These are phyloP conservation scores for Fusarium duplospermum DNA, from an alignment of 2,329 filamentous ascomycete species.

Conservation along the genomic window DNA sequence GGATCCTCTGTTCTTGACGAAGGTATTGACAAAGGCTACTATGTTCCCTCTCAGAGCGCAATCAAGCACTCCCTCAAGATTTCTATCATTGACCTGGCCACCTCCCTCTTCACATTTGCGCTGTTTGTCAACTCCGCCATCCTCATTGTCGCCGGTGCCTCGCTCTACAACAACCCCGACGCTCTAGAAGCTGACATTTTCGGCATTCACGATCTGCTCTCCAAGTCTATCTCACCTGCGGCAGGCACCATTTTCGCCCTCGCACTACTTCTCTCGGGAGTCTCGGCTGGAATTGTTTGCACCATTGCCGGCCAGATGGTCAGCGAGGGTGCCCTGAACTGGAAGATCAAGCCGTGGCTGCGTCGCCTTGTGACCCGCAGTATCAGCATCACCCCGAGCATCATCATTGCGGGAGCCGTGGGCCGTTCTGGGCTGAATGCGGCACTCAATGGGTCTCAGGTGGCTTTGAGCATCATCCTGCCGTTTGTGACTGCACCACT, in stretches of 20 bases:
- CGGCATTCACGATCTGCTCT: conserved; percentile 80
- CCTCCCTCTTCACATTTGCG: conserved; percentile 84
- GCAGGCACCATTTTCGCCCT: conserved; percentile 88
- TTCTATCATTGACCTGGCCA: conserved; percentile 75
- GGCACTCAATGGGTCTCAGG: conserved; percentile 81
- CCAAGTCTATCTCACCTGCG: conserved; percentile 74
- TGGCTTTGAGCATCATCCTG: conserved; percentile 80
- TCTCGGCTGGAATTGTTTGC: conserved; percentile 87
- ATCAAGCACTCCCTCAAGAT: conserved; percentile 80
- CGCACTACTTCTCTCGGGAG: conserved; percentile 81
- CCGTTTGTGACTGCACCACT: conserved; percentile 87
- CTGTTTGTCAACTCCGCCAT: conserved; percentile 88
- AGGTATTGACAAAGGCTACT: conserved; percentile 63
- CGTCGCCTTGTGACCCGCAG: conserved; percentile 80
- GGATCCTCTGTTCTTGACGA: background rate
- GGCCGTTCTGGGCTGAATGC: conserved; percentile 76
- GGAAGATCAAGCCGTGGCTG: conserved; percentile 81
- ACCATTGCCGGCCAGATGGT: conserved; percentile 94
- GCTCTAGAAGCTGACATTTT: conserved; percentile 82
- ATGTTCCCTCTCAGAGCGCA: conserved; percentile 77
- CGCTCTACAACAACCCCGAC: conserved; percentile 72
- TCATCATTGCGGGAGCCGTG: conserved; percentile 85
- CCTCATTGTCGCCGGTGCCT: conserved; percentile 83
- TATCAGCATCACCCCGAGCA: conserved; percentile 84
- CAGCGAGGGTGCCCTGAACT: conserved; percentile 82